Evolutionary conservation across 768 basidiomycete genomes (phyloP), one percentile per base, ranked within the genome.

Genomic region (Suillus alpinus): DNA sequence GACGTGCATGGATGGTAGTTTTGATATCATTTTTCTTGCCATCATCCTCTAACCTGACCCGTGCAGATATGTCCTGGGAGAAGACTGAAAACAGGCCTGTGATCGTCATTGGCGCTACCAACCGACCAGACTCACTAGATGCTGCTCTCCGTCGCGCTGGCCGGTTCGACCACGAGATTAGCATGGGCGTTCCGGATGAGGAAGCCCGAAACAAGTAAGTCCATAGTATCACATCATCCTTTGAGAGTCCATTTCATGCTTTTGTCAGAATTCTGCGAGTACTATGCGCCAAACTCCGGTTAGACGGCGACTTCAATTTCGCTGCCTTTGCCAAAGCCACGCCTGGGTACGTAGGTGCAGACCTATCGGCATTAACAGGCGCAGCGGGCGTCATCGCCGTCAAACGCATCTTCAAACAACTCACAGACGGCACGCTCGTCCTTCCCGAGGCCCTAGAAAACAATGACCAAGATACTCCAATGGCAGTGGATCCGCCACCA

Each of bases 1-100:
- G 59, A 98, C 96, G 0, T 98, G 96, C 77, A 97, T 99, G 93
- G 97, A 99, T 73, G 96, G 96, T 97, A 32, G n/a, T 12, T 18
- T 37, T 5, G 4, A 3, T 12, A 9, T 53, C 46, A 20, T 18
- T 49, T 20, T 14, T 32, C 2, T 20, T 31, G 6, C 14, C 8
- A 31, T 41, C 3, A 2, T 18, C 8, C 10, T 4, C 23, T 36
- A 26, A 56, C 32, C 29, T 57, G 32, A 16, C 32, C 46, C 40
- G n/a, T n/a, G n/a, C 59, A 98, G 96, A 98, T 65, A 82, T 98
- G 76, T 91, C 95, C 31, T 95, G 92, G 94, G 92, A 95, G 56
- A 95, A 94, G 74, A 94, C 86, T 1, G 92, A 94, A 63, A 91
- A 92, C 70, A 94, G 90, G 68, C 91, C 95, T 0, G 88, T 99